Conservation (phyloP, 306 rosid genomes). For the Glycine soja region DNA sequence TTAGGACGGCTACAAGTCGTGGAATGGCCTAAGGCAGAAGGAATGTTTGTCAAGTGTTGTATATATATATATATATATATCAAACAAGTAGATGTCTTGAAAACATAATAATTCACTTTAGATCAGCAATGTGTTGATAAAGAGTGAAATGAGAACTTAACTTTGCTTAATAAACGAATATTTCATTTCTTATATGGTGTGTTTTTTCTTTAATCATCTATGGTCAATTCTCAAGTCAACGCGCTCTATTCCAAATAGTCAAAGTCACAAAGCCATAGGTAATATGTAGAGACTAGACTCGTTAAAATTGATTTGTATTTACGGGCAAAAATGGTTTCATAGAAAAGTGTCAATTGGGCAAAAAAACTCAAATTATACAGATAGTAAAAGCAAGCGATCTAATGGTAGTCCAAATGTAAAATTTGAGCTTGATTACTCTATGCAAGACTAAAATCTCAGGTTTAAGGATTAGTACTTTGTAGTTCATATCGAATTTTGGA, state of each 20-base stretch:
- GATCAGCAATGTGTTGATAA: constrained; percentile 23
- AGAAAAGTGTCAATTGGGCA: no score
- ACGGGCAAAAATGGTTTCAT: not conserved
- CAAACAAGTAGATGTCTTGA: constrained; percentile 15
- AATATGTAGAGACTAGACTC: no score
- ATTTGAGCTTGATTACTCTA: not conserved
- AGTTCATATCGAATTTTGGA: not conserved
- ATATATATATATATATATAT: no score
- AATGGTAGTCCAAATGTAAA: not conserved
- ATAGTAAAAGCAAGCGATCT: not conserved
- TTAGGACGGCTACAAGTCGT: constrained; percentile 62
- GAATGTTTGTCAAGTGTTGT: constrained; percentile 4
- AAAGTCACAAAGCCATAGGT: not conserved
- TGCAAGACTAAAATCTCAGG: not conserved
- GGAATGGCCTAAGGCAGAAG: constrained; percentile 54
- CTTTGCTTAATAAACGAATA: constrained; percentile 41
- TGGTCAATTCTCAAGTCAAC: not conserved
- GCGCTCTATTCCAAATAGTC: no score
- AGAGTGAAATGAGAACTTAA: constrained; percentile 37
- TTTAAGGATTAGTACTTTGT: not conserved
- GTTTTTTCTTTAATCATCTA: not conserved
- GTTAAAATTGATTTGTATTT: no score
- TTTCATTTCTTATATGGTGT: not conserved
- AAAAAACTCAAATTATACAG: no score
- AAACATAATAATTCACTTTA: not conserved